Conservation (phyloP, 345 rosid genomes). For the Draba incana region DNA sequence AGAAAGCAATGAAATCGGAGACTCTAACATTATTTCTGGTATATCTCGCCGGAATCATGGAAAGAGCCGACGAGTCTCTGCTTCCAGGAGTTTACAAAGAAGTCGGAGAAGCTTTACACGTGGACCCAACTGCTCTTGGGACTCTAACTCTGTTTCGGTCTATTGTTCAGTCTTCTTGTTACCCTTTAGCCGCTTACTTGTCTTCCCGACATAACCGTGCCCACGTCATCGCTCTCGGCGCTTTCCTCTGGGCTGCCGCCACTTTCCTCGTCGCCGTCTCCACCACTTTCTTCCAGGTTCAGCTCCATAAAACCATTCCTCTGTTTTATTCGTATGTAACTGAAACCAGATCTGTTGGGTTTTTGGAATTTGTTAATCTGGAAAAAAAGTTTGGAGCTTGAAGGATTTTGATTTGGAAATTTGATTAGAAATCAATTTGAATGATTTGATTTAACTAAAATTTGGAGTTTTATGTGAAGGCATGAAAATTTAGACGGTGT, state of each 20-base stretch:
- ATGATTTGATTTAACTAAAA: neutral
- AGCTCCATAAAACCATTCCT: neutral
- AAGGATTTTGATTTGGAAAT: neutral
- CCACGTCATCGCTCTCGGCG: slow-evolving; percentile 71
- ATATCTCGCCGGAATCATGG: slow-evolving; percentile 68
- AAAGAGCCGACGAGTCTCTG: slow-evolving; percentile 67
- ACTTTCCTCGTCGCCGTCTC: slow-evolving; percentile 70
- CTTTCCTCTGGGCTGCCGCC: slow-evolving; percentile 70
- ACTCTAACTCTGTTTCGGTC: slow-evolving; percentile 63
- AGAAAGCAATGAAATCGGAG: slow-evolving; percentile 52
- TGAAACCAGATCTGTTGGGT: slow-evolving; percentile 21
- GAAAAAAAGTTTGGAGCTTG: slow-evolving; percentile 23
- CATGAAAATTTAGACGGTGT: slow-evolving; percentile 3
- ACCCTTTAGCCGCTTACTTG: slow-evolving; percentile 75
- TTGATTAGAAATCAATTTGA: neutral
- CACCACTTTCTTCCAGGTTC: slow-evolving; percentile 64
- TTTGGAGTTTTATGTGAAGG: neutral
- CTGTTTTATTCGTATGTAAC: neutral
- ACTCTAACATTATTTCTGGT: slow-evolving; percentile 56
- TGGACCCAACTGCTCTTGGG: slow-evolving; percentile 66
- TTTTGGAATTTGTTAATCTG: neutral
- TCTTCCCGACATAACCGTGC: slow-evolving; percentile 59
- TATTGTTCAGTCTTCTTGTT: slow-evolving; percentile 61
- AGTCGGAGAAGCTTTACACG: slow-evolving; percentile 60
- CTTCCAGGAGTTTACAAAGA: slow-evolving; percentile 76